Conservation (phyloP, 768 basidiomycete species). For the Exsudoporus frostii region DNA sequence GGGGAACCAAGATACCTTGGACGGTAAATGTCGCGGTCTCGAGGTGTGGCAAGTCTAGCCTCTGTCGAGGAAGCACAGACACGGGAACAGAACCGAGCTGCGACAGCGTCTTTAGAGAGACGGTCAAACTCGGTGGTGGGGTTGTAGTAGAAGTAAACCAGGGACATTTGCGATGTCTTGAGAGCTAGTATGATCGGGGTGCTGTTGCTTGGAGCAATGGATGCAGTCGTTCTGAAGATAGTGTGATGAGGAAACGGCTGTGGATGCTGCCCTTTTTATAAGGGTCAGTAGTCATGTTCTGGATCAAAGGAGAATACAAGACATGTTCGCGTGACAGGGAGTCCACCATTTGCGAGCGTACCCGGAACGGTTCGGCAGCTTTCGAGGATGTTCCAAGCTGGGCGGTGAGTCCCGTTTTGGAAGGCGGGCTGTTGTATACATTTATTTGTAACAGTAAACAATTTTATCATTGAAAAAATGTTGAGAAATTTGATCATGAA, state of each 20-base stretch:
- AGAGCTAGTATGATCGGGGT: not conserved
- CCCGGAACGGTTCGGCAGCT: not conserved
- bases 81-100: conserved; percentile 8
- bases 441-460: too few relatives aligned
- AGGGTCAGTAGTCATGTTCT: not conserved
- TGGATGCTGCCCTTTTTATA: conserved; percentile 4
- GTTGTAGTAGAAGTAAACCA: conserved; percentile 3
- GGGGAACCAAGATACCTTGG: conserved; percentile 20
- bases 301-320: not conserved
- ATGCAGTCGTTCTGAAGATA: not conserved
- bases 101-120: conserved; percentile 23
- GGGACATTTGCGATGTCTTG: not conserved
- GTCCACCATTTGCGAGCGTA: not conserved
- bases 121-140: conserved; percentile 2
- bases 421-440: not conserved
- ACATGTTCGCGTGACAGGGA: not conserved
- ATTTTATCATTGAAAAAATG: too few relatives aligned
- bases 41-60: not conserved
- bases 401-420: conserved; percentile 6
- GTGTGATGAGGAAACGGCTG: not conserved
- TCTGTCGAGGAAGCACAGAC: not conserved
- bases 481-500: too few relatives aligned
- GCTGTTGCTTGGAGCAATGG: not conserved
- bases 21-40: not conserved
- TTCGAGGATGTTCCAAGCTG: conserved; percentile 6